Evolutionary conservation across 352 stramenopile species (phyloP).

Genomic region (Globisporangium heterothallicum): DNA sequence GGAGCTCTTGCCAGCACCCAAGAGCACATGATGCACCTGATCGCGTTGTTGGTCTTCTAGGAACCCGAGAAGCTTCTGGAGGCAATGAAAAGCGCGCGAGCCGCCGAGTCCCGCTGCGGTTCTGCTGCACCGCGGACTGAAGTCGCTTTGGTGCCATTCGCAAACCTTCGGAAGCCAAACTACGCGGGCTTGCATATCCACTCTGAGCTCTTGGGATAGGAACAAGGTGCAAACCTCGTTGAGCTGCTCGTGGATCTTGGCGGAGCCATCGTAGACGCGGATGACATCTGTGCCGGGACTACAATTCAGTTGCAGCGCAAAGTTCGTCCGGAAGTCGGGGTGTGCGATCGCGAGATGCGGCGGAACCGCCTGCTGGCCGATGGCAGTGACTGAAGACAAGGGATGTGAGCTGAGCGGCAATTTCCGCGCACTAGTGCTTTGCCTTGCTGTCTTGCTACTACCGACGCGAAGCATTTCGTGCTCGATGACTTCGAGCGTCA

Average conservation of each 20-base stretch:
- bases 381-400: conserved; percentile 38
- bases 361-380: conserved; percentile 18
- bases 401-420: conserved; percentile 19
- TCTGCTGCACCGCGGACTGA: conserved; percentile 12
- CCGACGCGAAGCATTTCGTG: conserved; percentile 60
- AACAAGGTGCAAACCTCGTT: conserved; percentile 44
- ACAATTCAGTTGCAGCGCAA: conserved; percentile 79
- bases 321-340: conserved; percentile 76
- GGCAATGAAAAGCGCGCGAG: conserved; percentile 51
- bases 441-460: conserved; percentile 15
- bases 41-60: conserved; percentile 52
- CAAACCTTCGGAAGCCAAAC: conserved; percentile 57
- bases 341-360: conserved; percentile 24
- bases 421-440: conserved; percentile 11
- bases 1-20: conserved; percentile 50
- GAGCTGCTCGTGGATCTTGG: conserved; percentile 68
- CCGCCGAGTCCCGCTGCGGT: conserved; percentile 6
- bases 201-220: conserved; percentile 29
- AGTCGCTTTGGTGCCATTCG: conserved; percentile 48
- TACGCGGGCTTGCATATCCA: conserved; percentile 30
- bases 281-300: conserved; percentile 37
- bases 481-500: conserved; percentile 84
- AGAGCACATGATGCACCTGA: conserved; percentile 47
- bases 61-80: conserved; percentile 57
- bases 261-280: conserved; percentile 53